Conservation (phyloP, 225 moss, liverwort and hornwort species). For the Climacium dendroides region DNA sequence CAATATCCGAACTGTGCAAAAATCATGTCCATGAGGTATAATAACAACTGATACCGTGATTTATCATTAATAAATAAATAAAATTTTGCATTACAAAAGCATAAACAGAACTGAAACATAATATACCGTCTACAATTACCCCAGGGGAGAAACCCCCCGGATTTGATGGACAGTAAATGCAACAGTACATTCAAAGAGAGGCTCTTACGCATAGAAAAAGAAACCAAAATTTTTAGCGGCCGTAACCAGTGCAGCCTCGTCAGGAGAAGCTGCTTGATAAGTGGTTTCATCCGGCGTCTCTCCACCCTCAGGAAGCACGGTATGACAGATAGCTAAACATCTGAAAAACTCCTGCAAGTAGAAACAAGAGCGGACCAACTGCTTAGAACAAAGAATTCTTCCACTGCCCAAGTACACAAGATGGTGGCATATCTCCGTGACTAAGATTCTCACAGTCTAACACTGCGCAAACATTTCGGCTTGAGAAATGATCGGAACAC, state of each 20-base stretch:
- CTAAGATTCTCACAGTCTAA: background rate
- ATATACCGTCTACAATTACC: background rate
- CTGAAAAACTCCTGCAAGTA: conserved; percentile 84
- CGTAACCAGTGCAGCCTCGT: conserved; percentile 85
- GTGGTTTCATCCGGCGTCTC: conserved; percentile 76
- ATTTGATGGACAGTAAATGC: background rate
- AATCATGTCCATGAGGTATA: background rate
- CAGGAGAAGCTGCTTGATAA: conserved; percentile 93
- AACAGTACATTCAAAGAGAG: background rate
- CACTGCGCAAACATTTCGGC: background rate
- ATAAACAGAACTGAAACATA: background rate
- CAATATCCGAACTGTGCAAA: background rate
- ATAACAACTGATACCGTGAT: background rate
- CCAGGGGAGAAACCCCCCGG: background rate
- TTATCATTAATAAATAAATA: background rate
- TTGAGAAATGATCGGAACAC: background rate
- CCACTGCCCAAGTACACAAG: background rate
- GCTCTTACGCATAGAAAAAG: conserved; percentile 74
- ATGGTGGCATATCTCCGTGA: background rate
- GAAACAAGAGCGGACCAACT: background rate
- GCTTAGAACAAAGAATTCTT: background rate
- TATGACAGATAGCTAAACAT: conserved; percentile 87
- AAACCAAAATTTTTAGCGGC: conserved; percentile 93
- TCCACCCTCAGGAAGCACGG: conserved; percentile 90
- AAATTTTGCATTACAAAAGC: background rate